Conservation (phyloP, 371 early-diverging fungal genomes). For the Parasitella parasitica region DNA sequence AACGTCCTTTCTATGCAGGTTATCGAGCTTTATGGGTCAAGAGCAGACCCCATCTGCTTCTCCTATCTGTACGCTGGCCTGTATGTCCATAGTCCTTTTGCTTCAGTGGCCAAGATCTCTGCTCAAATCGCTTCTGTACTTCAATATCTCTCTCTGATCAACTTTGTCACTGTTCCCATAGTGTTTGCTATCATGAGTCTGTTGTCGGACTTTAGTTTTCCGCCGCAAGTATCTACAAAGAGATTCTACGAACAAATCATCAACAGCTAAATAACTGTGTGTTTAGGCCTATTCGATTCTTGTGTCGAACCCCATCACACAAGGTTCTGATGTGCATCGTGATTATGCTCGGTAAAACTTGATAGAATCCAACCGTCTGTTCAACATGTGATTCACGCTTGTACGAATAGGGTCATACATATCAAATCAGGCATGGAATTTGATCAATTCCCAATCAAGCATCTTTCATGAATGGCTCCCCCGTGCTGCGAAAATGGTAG, state of each 20-base stretch:
- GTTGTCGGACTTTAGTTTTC: slow-evolving; percentile 31
- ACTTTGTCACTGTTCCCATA: slow-evolving; percentile 37
- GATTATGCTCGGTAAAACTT: slow-evolving; percentile 39
- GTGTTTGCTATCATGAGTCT: slow-evolving; percentile 36
- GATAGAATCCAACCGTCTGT: no score
- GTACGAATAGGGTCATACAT: slow-evolving; percentile 43
- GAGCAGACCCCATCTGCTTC: slow-evolving; percentile 47
- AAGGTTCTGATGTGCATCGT: slow-evolving; percentile 43
- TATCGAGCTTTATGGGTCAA: slow-evolving; percentile 41
- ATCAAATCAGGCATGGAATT: slow-evolving; percentile 51
- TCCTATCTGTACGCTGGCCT: slow-evolving; percentile 46
- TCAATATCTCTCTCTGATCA: slow-evolving; percentile 41
- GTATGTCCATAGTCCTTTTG: slow-evolving; percentile 31
- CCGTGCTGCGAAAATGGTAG: slow-evolving; percentile 43
- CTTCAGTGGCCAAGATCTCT: slow-evolving; percentile 31
- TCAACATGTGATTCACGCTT: not conserved
- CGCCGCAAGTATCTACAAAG: slow-evolving; percentile 29
- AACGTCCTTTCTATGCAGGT: slow-evolving; percentile 16
- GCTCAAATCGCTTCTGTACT: slow-evolving; percentile 19
- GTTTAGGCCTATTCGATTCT: slow-evolving; percentile 41
- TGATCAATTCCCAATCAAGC: slow-evolving; percentile 42
- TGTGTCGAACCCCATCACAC: slow-evolving; percentile 46
- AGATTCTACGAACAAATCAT: no score
- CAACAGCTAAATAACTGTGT: not conserved
- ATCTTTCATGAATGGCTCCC: slow-evolving; percentile 50